Evolutionary conservation across 108 stramenopile genomes (phyloP), one percentile per base, ranked within the genome.

Genomic region (Fistulifera solaris): DNA sequence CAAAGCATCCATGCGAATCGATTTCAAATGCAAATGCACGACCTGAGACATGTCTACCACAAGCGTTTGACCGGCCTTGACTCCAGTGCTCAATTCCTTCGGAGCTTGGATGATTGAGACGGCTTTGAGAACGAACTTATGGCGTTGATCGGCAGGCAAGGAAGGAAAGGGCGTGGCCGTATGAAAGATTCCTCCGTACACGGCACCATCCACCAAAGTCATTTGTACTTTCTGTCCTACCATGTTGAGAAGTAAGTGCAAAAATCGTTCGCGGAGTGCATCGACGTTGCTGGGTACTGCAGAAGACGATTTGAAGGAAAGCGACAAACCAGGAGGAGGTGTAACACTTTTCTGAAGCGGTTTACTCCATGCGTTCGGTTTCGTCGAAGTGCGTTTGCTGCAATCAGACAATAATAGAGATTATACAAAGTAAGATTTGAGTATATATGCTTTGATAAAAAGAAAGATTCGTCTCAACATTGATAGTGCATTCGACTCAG

Each of bases 171-270:
- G 85, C 16, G 83, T 75, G 49, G 80, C 83, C 10, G 78, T 82
- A 56, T 81, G 76, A 27, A 90, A 81, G 17, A 84, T 59, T 22
- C 89, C 85, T 65, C 86, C 85, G 41, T 86, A 35, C 46, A 80
- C 63, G n/a, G 63, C 50, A n/a, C 84, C 84, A 54, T 76, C 50
- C 5, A 64, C 79, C 22, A 63, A 61, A 27, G 70, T 62, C 8
- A 80, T 21, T 19, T 63, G 54, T 25, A 86, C 80, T 21, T 72
- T 70, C 17, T 78, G 80, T 6, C 88, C 88, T 1, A 86, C 63
- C 56, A 86, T 61, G 64, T 73, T 61, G 18, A 86, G 65, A 31
- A 56, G 46, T 24, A 89, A 59, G 54, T 78, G 71, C 23, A 89
- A 58, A 55, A 81, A 80, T 31, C 83, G 76, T 40, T 85, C 84